Conservation (phyloP, 2,329 filamentous ascomycete species). For the Dryadomyces sulphureus region DNA sequence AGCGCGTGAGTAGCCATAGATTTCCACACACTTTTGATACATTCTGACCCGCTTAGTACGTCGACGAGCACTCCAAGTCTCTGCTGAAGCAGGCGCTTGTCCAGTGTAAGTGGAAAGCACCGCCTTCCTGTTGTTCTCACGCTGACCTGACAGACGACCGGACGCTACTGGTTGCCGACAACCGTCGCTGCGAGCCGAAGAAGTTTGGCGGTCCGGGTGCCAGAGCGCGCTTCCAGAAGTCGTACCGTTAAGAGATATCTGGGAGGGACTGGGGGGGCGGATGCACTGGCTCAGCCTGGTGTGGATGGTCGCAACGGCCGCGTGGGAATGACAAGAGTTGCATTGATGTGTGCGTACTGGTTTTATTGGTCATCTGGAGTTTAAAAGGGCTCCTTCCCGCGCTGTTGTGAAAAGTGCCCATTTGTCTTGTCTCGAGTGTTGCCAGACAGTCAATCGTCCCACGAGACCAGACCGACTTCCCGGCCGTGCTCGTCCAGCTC, state of each 20-base stretch:
- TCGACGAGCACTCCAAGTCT: constrained; percentile 99
- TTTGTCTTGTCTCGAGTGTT: constrained; percentile 11
- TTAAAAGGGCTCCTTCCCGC: constrained; percentile 2
- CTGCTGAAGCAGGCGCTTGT: constrained; percentile 93
- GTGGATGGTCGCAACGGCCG: background rate
- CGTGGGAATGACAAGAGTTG: constrained; percentile 1
- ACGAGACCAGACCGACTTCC: constrained; percentile 36
- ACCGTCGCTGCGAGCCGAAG: constrained; percentile 98
- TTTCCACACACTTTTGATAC: constrained; percentile 23
- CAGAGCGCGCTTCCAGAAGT: constrained; percentile 95
- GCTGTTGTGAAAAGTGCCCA: constrained; percentile 11
- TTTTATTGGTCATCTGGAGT: constrained; percentile 8
- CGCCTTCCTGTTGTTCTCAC: background rate
- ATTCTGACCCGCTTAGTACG: constrained; percentile 89
- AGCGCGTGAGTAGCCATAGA: constrained; percentile 29
- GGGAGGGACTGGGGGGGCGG: background rate
- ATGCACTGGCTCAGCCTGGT: background rate
- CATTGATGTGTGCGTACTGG: constrained; percentile 4
- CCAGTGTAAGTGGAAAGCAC: constrained; percentile 34
- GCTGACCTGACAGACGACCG: constrained; percentile 16
- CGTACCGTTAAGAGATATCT: constrained; percentile 65
- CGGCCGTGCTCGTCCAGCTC: constrained; percentile 36
- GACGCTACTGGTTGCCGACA: constrained; percentile 87
- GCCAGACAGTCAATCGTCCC: constrained; percentile 14
- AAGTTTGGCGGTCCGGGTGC: constrained; percentile 91